A percentile compares a stretch with the other conserved stretches of the same genome.
Evolutionary conservation across 139 green algal genomes (phyloP).

Genomic region (Eudorina sp.): DNA sequence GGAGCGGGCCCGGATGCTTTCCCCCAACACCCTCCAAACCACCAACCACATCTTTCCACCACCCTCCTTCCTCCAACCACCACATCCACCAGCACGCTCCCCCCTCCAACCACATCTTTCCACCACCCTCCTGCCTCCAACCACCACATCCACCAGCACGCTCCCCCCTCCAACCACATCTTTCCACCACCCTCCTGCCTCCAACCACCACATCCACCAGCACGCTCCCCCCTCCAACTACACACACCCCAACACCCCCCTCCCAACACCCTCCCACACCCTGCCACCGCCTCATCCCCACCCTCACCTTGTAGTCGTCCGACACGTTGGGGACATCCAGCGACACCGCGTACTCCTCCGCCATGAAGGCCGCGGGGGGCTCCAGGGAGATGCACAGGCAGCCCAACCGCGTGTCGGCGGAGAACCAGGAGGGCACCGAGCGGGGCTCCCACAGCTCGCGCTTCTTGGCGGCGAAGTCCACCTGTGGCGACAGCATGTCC

Average conservation of each 20-base stretch:
- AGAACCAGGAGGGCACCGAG: conserved; percentile 85
- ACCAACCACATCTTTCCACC: too few species aligned
- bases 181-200: too few species aligned
- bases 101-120: too few species aligned
- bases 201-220: background rate
- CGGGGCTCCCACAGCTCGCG: conserved; percentile 78
- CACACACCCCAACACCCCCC: background rate
- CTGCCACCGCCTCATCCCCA: background rate
- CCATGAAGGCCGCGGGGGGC: conserved; percentile 79
- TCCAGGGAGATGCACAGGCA: conserved; percentile 82
- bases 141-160: background rate
- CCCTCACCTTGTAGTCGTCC: conserved; percentile 48
- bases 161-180: too few species aligned
- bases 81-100: too few species aligned
- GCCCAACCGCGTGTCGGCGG: conserved; percentile 79
- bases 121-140: too few species aligned
- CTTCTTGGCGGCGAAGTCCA: conserved; percentile 68
- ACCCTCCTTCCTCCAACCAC: too few species aligned
- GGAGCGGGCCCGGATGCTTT: too few species aligned
- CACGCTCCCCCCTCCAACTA: too few species aligned
- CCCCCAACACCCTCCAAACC: too few species aligned
- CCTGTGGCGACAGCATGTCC: conserved; percentile 55
- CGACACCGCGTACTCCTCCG: conserved; percentile 82
- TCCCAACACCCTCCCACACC: background rate
- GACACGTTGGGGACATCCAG: conserved; percentile 51